A percentile compares a stretch with the other conserved stretches of the same genome.
Evolutionary conservation across 192 early-diverging fungal genomes (phyloP).

Genomic region (Spinellus fusiger): DNA sequence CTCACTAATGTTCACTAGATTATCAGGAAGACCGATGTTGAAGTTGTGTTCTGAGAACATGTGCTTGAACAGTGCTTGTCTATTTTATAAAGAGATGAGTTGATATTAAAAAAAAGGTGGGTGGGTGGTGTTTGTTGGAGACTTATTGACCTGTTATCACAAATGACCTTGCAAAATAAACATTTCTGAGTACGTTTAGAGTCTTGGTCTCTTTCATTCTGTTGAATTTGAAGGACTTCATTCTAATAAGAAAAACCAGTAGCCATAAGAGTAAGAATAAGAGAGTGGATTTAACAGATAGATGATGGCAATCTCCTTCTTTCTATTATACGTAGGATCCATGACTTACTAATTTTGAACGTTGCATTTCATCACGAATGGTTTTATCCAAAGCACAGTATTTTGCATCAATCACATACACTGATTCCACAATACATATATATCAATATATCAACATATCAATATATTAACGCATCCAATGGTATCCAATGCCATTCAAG

Average conservation of each 20-base stretch:
- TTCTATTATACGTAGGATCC: neutral
- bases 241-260: constrained; percentile 22
- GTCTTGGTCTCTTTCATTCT: constrained; percentile 60
- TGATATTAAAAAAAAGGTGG: neutral
- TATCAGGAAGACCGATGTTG: constrained; percentile 88
- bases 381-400: constrained; percentile 49
- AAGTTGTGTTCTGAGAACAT: constrained; percentile 90
- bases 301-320: too few relatives aligned
- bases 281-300: neutral
- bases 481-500: neutral
- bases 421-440: constrained; percentile 12
- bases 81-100: constrained; percentile 8
- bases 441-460: neutral
- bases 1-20: constrained; percentile 78
- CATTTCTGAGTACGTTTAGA: constrained; percentile 71
- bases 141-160: constrained; percentile 48
- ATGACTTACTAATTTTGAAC: constrained; percentile 50
- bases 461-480: neutral
- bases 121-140: neutral
- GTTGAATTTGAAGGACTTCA: constrained; percentile 68
- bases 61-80: constrained; percentile 73
- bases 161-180: constrained; percentile 86
- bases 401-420: constrained; percentile 58
- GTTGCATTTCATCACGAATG: constrained; percentile 70
- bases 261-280: neutral